These are phyloP conservation scores for Pezicula rhizophila DNA, from an alignment of 2,329 filamentous ascomycete genomes.

Conservation along the genomic window DNA sequence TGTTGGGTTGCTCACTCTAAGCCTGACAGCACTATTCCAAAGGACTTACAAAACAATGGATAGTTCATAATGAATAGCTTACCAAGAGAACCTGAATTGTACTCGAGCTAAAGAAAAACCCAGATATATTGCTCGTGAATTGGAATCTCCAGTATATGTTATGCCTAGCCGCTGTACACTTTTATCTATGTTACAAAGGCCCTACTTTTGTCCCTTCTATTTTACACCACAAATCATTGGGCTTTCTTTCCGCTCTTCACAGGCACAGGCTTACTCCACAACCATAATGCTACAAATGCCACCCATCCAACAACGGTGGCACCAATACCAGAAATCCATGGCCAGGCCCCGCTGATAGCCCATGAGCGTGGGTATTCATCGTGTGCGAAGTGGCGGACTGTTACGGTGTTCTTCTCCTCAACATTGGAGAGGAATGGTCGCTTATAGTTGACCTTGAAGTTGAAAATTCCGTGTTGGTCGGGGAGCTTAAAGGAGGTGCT, in stretches of 20 bases:
- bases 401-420: constrained; percentile 92
- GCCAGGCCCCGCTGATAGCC: constrained; percentile 85
- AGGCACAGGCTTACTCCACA: constrained; percentile 61
- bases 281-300: constrained; percentile 79
- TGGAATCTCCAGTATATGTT: no score
- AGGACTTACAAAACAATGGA: no score
- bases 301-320: constrained; percentile 81
- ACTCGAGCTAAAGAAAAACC: no score
- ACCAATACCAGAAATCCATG: constrained; percentile 85
- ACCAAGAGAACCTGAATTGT: no score
- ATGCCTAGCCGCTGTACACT: neutral
- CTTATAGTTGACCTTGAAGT: constrained; percentile 97
- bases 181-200: neutral
- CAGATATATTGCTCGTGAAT: no score
- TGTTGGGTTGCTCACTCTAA: no score
- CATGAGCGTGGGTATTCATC: constrained; percentile 93
- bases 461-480: constrained; percentile 98
- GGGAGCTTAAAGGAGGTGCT: constrained; percentile 72
- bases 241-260: constrained; percentile 33
- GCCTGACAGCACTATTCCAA: no score
- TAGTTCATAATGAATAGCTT: no score
- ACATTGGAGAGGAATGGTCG: constrained; percentile 83
- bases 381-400: constrained; percentile 93
- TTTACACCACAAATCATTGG: constrained; percentile 18
- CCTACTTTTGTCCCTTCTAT: constrained; percentile 1